phyloP scores from a whole-genome alignment of 2,329 filamentous ascomycete genomes.

The Boeremia exigua region DNA sequence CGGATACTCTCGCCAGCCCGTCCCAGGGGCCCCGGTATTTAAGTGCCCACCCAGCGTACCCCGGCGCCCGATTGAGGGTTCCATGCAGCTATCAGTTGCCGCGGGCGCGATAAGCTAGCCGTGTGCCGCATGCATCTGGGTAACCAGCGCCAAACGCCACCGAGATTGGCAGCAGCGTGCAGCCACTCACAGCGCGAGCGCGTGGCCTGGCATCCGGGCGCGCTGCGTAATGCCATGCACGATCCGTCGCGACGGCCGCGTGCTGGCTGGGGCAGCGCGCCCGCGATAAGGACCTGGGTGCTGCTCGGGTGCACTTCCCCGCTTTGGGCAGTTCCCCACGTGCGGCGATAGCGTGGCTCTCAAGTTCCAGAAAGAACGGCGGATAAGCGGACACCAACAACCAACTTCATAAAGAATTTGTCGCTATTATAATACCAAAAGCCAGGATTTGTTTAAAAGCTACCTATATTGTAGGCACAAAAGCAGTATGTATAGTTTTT shows the following conservation, averaged over 20 bases:
- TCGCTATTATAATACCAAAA: too few relatives aligned
- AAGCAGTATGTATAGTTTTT: too few relatives aligned
- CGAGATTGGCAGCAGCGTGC: neutral
- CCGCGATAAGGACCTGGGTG: slow-evolving; percentile 12
- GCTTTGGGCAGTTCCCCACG: slow-evolving; percentile 13
- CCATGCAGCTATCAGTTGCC: slow-evolving; percentile 13
- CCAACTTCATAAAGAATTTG: too few relatives aligned
- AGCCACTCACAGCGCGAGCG: slow-evolving; percentile 11
- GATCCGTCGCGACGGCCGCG: neutral
- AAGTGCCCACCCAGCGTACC: slow-evolving; percentile 1
- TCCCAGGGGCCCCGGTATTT: slow-evolving; percentile 5
- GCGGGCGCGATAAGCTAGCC: slow-evolving; percentile 15
- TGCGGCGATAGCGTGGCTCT: neutral
- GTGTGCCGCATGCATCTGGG: slow-evolving; percentile 1
- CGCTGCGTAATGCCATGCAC: neutral
- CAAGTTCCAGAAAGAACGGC: too few relatives aligned
- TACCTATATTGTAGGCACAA: too few relatives aligned
- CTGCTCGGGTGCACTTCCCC: slow-evolving; percentile 10
- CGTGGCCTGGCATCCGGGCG: neutral
- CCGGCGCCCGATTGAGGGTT: slow-evolving; percentile 2
- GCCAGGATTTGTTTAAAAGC: too few relatives aligned
- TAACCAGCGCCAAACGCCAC: neutral
- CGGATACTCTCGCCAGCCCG: too few relatives aligned
- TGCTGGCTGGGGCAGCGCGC: neutral
- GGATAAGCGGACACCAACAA: too few relatives aligned